phyloP scores from a whole-genome alignment of 2,329 filamentous ascomycete genomes.

The Ophiostoma sp. region DNA sequence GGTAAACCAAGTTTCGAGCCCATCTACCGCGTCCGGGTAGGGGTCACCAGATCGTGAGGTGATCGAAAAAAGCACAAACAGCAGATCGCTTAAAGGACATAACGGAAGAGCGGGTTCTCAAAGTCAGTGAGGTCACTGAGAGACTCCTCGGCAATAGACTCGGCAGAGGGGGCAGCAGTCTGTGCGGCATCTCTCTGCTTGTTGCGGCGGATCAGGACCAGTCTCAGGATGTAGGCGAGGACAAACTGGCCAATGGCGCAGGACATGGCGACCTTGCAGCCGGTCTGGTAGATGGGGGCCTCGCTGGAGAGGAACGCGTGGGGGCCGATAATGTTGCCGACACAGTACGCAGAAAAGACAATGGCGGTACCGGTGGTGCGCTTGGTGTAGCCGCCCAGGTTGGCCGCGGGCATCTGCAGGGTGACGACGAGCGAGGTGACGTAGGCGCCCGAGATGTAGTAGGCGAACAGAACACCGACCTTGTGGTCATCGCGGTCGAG shows the following conservation, averaged over 20 bases:
- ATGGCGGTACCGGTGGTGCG: slow-evolving; percentile 60
- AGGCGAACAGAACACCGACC: slow-evolving; percentile 17
- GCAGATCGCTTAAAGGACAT: slow-evolving; percentile 9
- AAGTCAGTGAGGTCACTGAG: slow-evolving; percentile 8
- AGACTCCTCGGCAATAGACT: slow-evolving; percentile 13
- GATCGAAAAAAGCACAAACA: background rate
- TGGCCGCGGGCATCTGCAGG: slow-evolving; percentile 45
- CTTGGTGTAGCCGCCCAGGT: slow-evolving; percentile 54
- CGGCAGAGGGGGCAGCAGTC: too few relatives aligned
- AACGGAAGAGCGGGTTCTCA: slow-evolving; percentile 16
- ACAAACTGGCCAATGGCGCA: slow-evolving; percentile 17
- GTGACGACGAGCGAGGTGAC: slow-evolving; percentile 18
- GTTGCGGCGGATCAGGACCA: slow-evolving; percentile 1
- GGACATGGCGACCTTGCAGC: slow-evolving; percentile 18
- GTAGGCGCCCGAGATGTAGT: slow-evolving; percentile 19
- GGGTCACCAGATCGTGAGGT: background rate
- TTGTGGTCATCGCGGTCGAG: slow-evolving; percentile 17
- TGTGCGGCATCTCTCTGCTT: slow-evolving; percentile 14
- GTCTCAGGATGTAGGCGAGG: slow-evolving; percentile 10
- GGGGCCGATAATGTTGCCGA: slow-evolving; percentile 57
- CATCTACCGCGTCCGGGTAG: background rate
- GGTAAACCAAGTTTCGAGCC: background rate
- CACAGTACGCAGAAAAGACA: slow-evolving; percentile 55
- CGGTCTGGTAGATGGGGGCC: slow-evolving; percentile 19
- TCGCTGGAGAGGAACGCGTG: slow-evolving; percentile 48